phyloP scores from a whole-genome alignment of 1,139 yeast genomes.

The Waltiozyma sp. region DNA sequence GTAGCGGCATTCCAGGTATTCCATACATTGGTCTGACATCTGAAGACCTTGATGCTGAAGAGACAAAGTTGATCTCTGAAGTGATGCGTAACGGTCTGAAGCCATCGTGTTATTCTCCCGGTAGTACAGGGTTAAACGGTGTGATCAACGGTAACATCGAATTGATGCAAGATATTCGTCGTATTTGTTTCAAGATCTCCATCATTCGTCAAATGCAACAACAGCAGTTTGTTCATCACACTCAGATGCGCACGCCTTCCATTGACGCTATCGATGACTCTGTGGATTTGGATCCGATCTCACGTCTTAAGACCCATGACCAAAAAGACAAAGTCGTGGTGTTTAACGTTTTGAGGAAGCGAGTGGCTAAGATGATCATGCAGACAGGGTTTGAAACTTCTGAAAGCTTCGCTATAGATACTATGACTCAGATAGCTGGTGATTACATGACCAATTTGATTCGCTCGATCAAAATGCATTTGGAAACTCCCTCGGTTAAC shows the following conservation, averaged over 20 bases:
- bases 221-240: slow-evolving; percentile 54
- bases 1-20: slow-evolving; percentile 70
- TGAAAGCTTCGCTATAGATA: slow-evolving; percentile 66
- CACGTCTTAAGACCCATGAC: slow-evolving; percentile 53
- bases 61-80: slow-evolving; percentile 31
- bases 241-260: slow-evolving; percentile 64
- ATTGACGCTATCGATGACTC: slow-evolving; percentile 49
- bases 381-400: slow-evolving; percentile 87
- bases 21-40: slow-evolving; percentile 42
- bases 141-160: slow-evolving; percentile 55
- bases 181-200: slow-evolving; percentile 79
- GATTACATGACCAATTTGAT: slow-evolving; percentile 68
- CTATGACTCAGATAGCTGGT: slow-evolving; percentile 77
- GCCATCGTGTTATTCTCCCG: slow-evolving; percentile 29
- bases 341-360: slow-evolving; percentile 53
- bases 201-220: slow-evolving; percentile 88
- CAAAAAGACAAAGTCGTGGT: slow-evolving; percentile 46
- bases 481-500: slow-evolving; percentile 50
- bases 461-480: slow-evolving; percentile 55
- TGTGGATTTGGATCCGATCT: slow-evolving; percentile 65
- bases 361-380: slow-evolving; percentile 76
- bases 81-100: slow-evolving; percentile 25
- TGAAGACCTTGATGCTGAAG: slow-evolving; percentile 36
- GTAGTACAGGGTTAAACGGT: slow-evolving; percentile 43
- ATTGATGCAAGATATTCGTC: slow-evolving; percentile 80